phyloP scores from a whole-genome alignment of 169 alveolate species.

The Cryptosporidium tyzzeri region DNA sequence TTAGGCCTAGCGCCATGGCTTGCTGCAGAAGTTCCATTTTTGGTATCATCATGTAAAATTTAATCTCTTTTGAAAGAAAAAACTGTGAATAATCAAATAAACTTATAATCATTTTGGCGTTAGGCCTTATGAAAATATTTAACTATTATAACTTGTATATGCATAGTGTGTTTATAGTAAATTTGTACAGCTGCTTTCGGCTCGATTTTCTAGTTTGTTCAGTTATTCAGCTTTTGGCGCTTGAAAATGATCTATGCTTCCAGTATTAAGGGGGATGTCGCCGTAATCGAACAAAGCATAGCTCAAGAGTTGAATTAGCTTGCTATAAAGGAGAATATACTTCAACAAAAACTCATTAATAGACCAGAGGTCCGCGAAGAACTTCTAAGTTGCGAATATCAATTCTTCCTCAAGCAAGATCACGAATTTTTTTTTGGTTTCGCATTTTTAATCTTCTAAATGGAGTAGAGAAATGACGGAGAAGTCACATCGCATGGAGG shows the following conservation, averaged over 20 bases:
- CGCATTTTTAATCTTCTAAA: not conserved
- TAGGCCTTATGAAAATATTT: not conserved
- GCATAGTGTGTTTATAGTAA: not conserved
- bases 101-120: not conserved
- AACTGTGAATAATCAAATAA: not conserved
- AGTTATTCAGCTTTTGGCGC: not conserved
- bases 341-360: not conserved
- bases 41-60: conserved; percentile 81
- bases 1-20: conserved; percentile 97
- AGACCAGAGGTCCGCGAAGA: not conserved
- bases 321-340: not conserved
- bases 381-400: not conserved
- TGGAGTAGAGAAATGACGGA: not conserved
- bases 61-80: not conserved
- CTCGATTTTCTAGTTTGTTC: not conserved
- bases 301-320: not conserved
- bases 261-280: conserved; percentile 4
- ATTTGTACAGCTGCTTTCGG: not conserved
- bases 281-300: not conserved
- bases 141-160: too few species aligned
- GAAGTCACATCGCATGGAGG: not conserved
- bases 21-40: conserved; percentile 96
- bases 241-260: not conserved
- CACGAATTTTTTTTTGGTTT: not conserved
- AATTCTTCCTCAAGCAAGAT: not conserved